Percentiles rank a stretch among this genome's conserved stretches.
phyloP scores from a whole-genome alignment of 2,329 filamentous ascomycete genomes.

The Penicillium hesseltinei region DNA sequence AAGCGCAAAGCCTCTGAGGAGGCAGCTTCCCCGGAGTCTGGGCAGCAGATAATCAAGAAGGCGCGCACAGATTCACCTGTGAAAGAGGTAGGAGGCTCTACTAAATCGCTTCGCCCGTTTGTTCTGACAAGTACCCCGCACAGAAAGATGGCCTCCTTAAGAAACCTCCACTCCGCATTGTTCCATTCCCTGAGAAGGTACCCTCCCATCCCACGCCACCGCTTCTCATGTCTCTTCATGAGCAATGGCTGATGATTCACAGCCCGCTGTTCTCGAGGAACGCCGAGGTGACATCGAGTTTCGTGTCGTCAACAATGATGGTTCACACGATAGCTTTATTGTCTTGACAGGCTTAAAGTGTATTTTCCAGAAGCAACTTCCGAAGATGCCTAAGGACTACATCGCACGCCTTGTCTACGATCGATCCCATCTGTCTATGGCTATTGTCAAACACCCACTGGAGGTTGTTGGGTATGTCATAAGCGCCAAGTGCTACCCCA shows the following conservation, averaged over 20 bases:
- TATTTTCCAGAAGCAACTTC: constrained; percentile 96
- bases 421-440: constrained; percentile 90
- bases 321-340: constrained; percentile 80
- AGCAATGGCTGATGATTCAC: constrained; percentile 24
- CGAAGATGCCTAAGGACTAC: constrained; percentile 99
- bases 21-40: constrained; percentile 42
- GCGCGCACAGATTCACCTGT: constrained; percentile 49
- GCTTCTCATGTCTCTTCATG: background rate
- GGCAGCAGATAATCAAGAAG: constrained; percentile 46
- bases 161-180: constrained; percentile 59
- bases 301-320: constrained; percentile 96
- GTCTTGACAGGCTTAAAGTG: constrained; percentile 95
- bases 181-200: constrained; percentile 88
- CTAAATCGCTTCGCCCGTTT: background rate
- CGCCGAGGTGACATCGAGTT: constrained; percentile 94
- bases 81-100: constrained; percentile 31
- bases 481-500: background rate
- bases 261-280: constrained; percentile 91
- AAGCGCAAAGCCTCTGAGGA: constrained; percentile 55
- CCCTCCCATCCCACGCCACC: constrained; percentile 13
- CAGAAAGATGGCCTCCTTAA: constrained; percentile 42
- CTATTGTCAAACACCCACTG: constrained; percentile 93
- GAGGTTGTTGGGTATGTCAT: constrained; percentile 70
- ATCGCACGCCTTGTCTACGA: constrained; percentile 97
- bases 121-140: constrained; percentile 13